Evolutionary conservation across 1,284 basidiomycete genomes (phyloP).

Genomic region (Melanopsichium pennsylvanicum): DNA sequence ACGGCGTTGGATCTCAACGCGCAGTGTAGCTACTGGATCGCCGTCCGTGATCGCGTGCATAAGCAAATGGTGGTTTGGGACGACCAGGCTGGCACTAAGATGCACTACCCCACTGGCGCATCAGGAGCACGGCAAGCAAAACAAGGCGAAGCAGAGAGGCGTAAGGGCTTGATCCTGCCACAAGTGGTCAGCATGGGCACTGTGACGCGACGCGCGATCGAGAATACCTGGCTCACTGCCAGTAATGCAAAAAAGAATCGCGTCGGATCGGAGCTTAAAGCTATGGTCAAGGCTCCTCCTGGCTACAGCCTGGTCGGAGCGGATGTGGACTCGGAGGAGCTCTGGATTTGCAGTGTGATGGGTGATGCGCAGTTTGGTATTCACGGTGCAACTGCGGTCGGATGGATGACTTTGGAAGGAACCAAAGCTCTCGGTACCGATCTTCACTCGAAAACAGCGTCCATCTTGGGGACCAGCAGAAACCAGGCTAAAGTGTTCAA

Average conservation of each 20-base stretch:
- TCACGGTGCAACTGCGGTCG: constrained; percentile 94
- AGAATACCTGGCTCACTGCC: constrained; percentile 97
- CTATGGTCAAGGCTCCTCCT: constrained; percentile 91
- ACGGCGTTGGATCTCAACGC: constrained; percentile 91
- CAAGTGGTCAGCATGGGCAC: constrained; percentile 99
- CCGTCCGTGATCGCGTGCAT: constrained; percentile 86
- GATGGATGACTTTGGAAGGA: constrained; percentile 99
- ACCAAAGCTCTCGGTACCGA: constrained; percentile 97
- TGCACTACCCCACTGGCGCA: constrained; percentile 60
- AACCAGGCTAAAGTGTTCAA: constrained; percentile 99
- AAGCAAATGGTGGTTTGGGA: constrained; percentile 95
- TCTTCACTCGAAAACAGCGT: constrained; percentile 94
- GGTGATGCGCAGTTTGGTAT: constrained; percentile 97
- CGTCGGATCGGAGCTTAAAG: constrained; percentile 95
- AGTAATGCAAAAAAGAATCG: constrained; percentile 98
- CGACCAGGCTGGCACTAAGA: constrained; percentile 67
- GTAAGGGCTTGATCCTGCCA: constrained; percentile 90
- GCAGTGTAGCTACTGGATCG: constrained; percentile 97
- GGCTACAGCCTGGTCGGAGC: constrained; percentile 96
- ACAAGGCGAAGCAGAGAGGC: constrained; percentile 66
- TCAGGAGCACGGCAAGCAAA: constrained; percentile 43
- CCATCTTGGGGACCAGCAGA: constrained; percentile 88
- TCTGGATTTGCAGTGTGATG: constrained; percentile 99
- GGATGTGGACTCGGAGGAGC: constrained; percentile 97
- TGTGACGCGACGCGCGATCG: constrained; percentile 94